Conservation (phyloP, 2,329 filamentous ascomycete species). For the Torrubiella hemipterigena region DNA sequence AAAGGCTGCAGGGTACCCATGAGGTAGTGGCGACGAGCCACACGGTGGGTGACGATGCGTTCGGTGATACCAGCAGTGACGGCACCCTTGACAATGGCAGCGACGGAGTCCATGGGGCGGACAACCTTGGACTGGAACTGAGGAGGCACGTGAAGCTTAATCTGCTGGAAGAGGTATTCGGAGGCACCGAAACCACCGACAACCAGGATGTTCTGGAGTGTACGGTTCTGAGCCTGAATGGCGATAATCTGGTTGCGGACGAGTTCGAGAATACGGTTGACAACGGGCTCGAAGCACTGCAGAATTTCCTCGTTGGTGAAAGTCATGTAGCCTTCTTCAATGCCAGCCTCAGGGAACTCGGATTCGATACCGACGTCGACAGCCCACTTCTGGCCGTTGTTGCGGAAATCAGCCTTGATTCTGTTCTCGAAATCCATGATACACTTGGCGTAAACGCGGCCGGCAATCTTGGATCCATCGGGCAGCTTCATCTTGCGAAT, state of each 20-base stretch:
- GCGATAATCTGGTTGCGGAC: slow-evolving; percentile 98
- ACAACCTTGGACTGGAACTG: slow-evolving; percentile 99
- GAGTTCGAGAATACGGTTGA: slow-evolving; percentile 90
- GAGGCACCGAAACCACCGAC: slow-evolving; percentile 97
- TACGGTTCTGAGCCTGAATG: slow-evolving; percentile 92
- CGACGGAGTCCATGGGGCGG: slow-evolving; percentile 95
- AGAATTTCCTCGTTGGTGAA: slow-evolving; percentile 99
- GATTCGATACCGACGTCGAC: slow-evolving; percentile 98
- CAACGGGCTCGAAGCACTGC: slow-evolving; percentile 96
- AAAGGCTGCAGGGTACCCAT: slow-evolving; percentile 98
- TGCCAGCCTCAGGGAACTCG: slow-evolving; percentile 92
- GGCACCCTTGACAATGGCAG: slow-evolving; percentile 95
- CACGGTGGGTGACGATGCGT: slow-evolving; percentile 89
- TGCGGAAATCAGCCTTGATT: slow-evolving; percentile 98
- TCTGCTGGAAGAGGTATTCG: slow-evolving; percentile 98
- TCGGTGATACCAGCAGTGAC: slow-evolving; percentile 97
- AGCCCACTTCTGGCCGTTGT: slow-evolving; percentile 98
- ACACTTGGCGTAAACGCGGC: slow-evolving; percentile 95
- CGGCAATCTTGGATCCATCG: slow-evolving; percentile 93
- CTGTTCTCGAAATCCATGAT: slow-evolving; percentile 99
- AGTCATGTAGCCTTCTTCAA: slow-evolving; percentile 99
- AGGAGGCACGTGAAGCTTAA: slow-evolving; percentile 94
- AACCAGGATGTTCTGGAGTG: slow-evolving; percentile 89
- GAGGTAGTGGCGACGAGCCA: slow-evolving; percentile 93
- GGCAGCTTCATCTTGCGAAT: slow-evolving; percentile 99